Base-by-base conservation (phyloP, 2,329 filamentous ascomycete species). In the Aspergillus melleus region DNA sequence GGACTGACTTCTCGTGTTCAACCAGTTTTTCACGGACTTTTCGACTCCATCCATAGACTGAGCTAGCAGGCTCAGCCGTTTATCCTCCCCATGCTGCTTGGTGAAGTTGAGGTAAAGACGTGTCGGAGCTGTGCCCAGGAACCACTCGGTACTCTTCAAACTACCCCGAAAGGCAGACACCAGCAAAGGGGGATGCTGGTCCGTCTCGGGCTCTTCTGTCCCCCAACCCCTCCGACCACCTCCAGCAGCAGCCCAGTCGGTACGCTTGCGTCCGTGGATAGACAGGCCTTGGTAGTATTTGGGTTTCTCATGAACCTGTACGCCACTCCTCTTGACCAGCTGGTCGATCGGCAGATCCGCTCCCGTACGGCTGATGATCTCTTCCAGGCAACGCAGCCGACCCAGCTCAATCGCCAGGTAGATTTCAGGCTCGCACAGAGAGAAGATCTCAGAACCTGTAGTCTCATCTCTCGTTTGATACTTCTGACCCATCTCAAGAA, bases 231-330 rank as follows among this genome's bases (percentile, higher is more conserved):
- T 9, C 8, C 8, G 26, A 52, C 6, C 32, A 20, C 19, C 20
- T 9, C 16, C 86, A 6, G 85, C 85, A 22, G 81, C 83, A 1
- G 90, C 89, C 91, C 91, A 96, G 66, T 93, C 90, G 36, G 80
- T 79, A 52, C 86, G 80, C 74, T 93, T 93, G 73, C 86, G 87
- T 2, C 91, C 90, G 64, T 90, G 87, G 1, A 96, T 88, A 1
- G 86, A 88, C 30, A 94, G 74, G 0, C 91, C 91, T 73, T 90
- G 89, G 70, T 96, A 96, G 72, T 86, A 90, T 19, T 83, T 83
- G 1, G 90, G 86, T 72, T 88, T 90, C 64, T 85, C 79, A 55
- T 85, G 80, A 52, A 88, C 72, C 66, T 88, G 82, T 1, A 89
- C 74, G 2, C 89, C 89, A 58, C 82, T 88, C 58, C 84, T 84